A percentile compares a stretch with the other conserved stretches of the same genome.
Conservation (phyloP, 371 early-diverging fungal genomes). For the Syncephalis fuscata region DNA sequence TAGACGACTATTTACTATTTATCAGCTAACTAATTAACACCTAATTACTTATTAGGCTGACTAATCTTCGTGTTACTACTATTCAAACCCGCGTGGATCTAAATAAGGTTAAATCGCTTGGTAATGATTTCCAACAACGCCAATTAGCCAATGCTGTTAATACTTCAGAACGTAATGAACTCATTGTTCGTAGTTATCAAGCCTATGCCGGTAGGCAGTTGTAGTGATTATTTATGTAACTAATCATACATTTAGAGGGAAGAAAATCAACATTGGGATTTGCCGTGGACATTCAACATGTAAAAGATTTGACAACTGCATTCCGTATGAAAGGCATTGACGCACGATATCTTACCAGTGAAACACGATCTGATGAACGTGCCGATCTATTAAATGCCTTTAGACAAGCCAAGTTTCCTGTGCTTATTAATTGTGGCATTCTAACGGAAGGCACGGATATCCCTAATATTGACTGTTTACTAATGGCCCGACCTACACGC, state of each 20-base stretch:
- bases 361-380: constrained; percentile 32
- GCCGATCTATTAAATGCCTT: constrained; percentile 36
- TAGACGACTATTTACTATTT: neutral
- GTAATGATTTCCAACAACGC: constrained; percentile 40
- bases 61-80: constrained; percentile 40
- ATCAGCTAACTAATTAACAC: neutral
- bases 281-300: constrained; percentile 70
- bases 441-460: constrained; percentile 81
- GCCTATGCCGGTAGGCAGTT: constrained; percentile 24
- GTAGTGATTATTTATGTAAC: neutral
- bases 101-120: constrained; percentile 18
- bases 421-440: constrained; percentile 82
- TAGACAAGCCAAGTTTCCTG: constrained; percentile 39
- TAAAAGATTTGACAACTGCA: constrained; percentile 25
- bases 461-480: constrained; percentile 70
- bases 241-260: constrained; percentile 7
- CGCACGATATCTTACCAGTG: constrained; percentile 45
- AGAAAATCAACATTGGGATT: constrained; percentile 67
- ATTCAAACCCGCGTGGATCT: constrained; percentile 42
- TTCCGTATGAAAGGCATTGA: constrained; percentile 40
- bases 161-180: constrained; percentile 36
- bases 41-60: constrained; percentile 24
- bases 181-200: constrained; percentile 45
- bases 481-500: constrained; percentile 78
- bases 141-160: constrained; percentile 50